A percentile compares a stretch with the other conserved stretches of the same genome.
These are phyloP conservation scores for Helianthus tuberosus DNA, from an alignment of 129 eudicot species.

Conservation along the genomic window DNA sequence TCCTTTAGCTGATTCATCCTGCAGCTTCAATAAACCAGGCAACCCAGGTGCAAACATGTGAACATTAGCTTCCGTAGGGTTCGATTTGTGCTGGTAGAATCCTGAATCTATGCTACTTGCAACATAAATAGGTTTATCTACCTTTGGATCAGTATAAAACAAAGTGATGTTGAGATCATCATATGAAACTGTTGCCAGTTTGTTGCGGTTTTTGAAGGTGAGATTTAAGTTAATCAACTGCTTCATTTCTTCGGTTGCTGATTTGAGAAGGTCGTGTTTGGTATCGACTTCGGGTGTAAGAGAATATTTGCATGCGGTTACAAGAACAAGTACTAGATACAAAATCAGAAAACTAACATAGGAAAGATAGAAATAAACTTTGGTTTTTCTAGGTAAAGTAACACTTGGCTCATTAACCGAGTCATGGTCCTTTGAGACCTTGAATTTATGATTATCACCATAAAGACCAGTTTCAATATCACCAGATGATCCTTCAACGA, in stretches of 20 bases:
- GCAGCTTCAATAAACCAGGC: constrained; percentile 7
- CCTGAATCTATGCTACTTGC: not conserved
- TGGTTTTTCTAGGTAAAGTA: constrained; percentile 4
- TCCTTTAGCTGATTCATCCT: no score
- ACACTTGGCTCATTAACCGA: not conserved
- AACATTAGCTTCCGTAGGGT: constrained; percentile 10
- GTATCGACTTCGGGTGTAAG: constrained; percentile 8
- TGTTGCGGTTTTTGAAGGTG: not conserved
- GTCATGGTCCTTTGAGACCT: no score
- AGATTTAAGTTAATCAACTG: not conserved
- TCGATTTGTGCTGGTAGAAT: not conserved
- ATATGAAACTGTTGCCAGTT: constrained; percentile 2
- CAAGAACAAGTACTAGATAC: constrained; percentile 4
- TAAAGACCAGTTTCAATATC: no score
- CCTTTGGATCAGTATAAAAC: not conserved
- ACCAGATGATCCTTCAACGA: no score
- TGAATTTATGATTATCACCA: no score
- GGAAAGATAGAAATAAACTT: constrained; percentile 13
- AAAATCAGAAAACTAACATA: constrained; percentile 7
- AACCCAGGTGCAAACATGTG: not conserved
- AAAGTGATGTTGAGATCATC: constrained; percentile 13
- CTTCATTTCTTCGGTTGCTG: not conserved
- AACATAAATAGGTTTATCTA: not conserved
- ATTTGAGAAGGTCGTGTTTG: not conserved
- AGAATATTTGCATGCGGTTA: constrained; percentile 20